A percentile compares a stretch with the other conserved stretches of the same genome.
phyloP scores from a whole-genome alignment of 1,284 basidiomycete genomes.

The Anthracocystis panici-leucophaei region DNA sequence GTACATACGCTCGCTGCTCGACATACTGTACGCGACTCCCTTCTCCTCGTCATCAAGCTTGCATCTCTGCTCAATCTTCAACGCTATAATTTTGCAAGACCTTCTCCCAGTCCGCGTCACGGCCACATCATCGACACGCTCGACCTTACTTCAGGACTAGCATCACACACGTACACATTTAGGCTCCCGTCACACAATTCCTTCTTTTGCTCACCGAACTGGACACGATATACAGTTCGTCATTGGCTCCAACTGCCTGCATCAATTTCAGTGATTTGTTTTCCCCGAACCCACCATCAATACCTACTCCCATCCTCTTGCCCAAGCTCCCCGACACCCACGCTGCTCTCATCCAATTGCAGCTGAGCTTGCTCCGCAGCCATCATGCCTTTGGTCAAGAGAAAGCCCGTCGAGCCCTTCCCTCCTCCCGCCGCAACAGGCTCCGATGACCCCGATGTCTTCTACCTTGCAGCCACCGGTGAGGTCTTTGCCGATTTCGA shows the following conservation, averaged over 20 bases:
- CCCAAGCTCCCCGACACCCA: neutral
- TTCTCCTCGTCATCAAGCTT: neutral
- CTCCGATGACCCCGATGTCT: conserved; percentile 65
- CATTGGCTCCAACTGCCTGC: neutral
- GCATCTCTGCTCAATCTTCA: neutral
- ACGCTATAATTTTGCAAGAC: neutral
- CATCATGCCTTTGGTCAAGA: conserved; percentile 67
- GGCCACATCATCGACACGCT: neutral
- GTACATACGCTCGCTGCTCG: neutral
- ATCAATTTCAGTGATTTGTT: neutral
- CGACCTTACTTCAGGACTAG: neutral
- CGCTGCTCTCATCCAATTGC: neutral
- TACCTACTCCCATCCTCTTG: neutral
- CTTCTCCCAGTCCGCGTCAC: neutral
- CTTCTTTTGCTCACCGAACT: neutral
- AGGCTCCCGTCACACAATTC: neutral
- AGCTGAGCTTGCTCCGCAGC: neutral
- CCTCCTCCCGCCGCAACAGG: conserved; percentile 50
- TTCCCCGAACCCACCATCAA: neutral
- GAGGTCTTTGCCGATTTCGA: conserved; percentile 69
- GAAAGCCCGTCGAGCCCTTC: conserved; percentile 61
- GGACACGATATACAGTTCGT: neutral
- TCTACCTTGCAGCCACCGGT: conserved; percentile 64
- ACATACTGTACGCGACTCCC: conserved; percentile 1
- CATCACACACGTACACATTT: neutral